Conservation (phyloP, 2,329 filamentous ascomycete genomes). For the Macrophomina pseudophaseolina region DNA sequence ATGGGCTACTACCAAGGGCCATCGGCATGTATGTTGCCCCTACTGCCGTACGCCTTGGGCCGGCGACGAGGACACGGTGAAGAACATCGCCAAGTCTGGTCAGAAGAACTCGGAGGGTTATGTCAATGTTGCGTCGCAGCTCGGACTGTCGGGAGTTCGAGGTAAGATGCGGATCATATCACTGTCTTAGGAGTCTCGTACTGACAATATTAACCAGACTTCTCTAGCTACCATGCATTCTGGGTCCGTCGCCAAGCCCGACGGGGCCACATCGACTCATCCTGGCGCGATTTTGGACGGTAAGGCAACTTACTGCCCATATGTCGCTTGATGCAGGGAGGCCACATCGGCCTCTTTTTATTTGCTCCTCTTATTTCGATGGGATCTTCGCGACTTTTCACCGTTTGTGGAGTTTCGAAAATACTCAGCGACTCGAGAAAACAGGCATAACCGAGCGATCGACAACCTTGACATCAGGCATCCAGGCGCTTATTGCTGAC, state of each 20-base stretch:
- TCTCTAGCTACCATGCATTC: constrained; percentile 31
- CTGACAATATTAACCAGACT: constrained; percentile 28
- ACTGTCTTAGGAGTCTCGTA: neutral
- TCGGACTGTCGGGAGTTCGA: constrained; percentile 62
- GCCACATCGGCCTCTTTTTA: too few species aligned
- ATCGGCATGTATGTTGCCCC: constrained; percentile 60
- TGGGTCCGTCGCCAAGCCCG: constrained; percentile 30
- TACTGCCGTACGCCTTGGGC: constrained; percentile 66
- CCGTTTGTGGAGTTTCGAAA: neutral
- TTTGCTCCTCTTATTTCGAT: neutral
- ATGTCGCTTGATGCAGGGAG: neutral
- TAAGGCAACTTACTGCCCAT: neutral
- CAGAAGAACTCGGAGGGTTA: constrained; percentile 59
- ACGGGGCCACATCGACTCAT: constrained; percentile 2
- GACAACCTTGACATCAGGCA: neutral
- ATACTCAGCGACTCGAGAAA: neutral
- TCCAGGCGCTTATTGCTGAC: neutral
- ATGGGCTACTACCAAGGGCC: constrained; percentile 45
- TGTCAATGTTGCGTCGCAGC: constrained; percentile 64
- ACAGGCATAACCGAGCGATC: neutral
- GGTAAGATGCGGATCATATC: constrained; percentile 42
- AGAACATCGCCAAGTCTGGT: constrained; percentile 52
- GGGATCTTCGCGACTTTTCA: neutral
- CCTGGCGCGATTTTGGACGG: constrained; percentile 1
- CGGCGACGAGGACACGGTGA: constrained; percentile 51